Percentiles rank a stretch among this genome's conserved stretches.
These are phyloP conservation scores for Leishmania aethiopica DNA, from an alignment of 208 protist species.

Conservation along the genomic window DNA sequence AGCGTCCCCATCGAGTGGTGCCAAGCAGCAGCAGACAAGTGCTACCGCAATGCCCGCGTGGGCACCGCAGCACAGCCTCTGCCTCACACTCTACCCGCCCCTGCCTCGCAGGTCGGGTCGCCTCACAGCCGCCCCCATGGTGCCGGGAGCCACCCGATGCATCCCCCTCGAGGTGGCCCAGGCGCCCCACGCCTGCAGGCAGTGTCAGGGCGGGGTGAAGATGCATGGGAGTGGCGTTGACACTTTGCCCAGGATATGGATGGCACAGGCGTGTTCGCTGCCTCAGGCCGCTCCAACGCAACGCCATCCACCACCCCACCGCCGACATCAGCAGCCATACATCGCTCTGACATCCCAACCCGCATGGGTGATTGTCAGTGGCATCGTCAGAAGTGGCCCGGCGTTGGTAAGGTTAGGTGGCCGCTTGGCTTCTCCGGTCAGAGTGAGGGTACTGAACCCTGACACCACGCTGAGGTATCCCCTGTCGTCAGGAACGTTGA, in stretches of 20 bases:
- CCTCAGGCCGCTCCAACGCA: too few relatives aligned
- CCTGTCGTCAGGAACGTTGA: not conserved
- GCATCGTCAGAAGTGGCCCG: not conserved
- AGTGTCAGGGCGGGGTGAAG: too few relatives aligned
- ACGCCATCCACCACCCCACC: too few relatives aligned
- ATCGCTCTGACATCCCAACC: not conserved
- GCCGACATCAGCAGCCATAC: too few relatives aligned
- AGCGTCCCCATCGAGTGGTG: not conserved
- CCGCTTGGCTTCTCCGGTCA: not conserved
- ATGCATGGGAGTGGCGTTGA: too few relatives aligned
- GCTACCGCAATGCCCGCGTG: not conserved
- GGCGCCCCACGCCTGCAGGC: too few relatives aligned
- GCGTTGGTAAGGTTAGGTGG: not conserved
- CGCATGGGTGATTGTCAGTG: not conserved
- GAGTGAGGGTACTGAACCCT: not conserved
- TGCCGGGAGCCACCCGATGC: too few relatives aligned
- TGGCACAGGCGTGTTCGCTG: too few relatives aligned
- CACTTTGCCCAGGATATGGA: too few relatives aligned
- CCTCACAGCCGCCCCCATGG: too few relatives aligned
- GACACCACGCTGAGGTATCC: not conserved
- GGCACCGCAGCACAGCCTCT: not conserved
- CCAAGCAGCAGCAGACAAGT: not conserved
- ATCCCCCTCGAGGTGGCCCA: too few relatives aligned
- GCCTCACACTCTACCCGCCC: not conserved
- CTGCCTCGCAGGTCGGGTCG: too few relatives aligned